These are phyloP conservation scores for Fusarium nurragi DNA, from an alignment of 2,329 filamentous ascomycete genomes.

Conservation along the genomic window DNA sequence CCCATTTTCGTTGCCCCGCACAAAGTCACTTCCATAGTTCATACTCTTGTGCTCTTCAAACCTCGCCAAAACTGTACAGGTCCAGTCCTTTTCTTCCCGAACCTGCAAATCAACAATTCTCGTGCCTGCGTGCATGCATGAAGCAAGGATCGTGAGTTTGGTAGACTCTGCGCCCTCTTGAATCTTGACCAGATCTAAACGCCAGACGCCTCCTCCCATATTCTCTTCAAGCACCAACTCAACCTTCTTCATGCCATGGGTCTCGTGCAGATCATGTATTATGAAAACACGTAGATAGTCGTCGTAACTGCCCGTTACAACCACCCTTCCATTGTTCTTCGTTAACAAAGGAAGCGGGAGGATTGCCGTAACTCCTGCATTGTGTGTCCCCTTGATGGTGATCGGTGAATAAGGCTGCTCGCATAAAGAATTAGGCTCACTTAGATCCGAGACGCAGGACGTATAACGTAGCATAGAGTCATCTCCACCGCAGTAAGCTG, in stretches of 20 bases:
- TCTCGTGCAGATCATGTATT: constrained; percentile 54
- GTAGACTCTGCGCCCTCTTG: constrained; percentile 41
- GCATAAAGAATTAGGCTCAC: constrained; percentile 14
- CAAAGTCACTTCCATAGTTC: constrained; percentile 88
- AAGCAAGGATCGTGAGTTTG: constrained; percentile 72
- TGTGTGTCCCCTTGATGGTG: constrained; percentile 63
- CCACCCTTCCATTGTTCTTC: constrained; percentile 60
- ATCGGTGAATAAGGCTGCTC: constrained; percentile 42
- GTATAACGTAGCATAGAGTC: constrained; percentile 70
- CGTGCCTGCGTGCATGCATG: constrained; percentile 92
- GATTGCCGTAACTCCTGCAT: constrained; percentile 89
- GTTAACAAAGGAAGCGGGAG: constrained; percentile 67
- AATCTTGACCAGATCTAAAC: constrained; percentile 70
- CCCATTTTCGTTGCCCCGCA: constrained; percentile 49
- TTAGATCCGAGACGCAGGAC: constrained; percentile 45
- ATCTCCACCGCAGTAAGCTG: constrained; percentile 77
- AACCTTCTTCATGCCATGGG: constrained; percentile 54
- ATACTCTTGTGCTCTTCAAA: constrained; percentile 93
- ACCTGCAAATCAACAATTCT: constrained; percentile 66
- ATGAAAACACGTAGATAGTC: constrained; percentile 78
- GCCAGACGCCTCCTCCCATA: constrained; percentile 87
- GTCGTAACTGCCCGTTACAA: constrained; percentile 93
- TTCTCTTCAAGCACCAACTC: constrained; percentile 70
- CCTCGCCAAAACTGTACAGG: constrained; percentile 70
- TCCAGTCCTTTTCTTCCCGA: constrained; percentile 58